phyloP scores from a whole-genome alignment of 257 asterid genomes.

The Voacanga thouarsii region DNA sequence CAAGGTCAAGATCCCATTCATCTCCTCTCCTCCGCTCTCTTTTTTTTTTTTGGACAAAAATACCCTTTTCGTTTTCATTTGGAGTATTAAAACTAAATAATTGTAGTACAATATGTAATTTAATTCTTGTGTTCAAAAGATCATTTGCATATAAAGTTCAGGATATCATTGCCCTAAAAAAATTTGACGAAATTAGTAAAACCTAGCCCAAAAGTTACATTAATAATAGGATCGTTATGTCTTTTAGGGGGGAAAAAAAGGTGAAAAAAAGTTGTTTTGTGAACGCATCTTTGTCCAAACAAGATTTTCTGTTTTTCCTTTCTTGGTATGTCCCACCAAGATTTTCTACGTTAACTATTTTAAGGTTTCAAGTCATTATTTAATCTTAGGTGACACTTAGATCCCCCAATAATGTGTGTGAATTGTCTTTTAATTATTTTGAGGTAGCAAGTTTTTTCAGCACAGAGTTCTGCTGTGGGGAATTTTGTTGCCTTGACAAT shows the following conservation, averaged over 20 bases:
- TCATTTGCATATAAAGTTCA: background rate
- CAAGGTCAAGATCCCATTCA: slow-evolving; percentile 47
- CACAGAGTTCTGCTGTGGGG: no score
- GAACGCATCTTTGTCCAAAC: background rate
- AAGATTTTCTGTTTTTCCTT: background rate
- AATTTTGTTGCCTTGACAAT: no score
- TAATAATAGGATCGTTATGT: background rate
- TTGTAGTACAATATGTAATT: no score
- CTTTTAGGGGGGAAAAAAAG: background rate
- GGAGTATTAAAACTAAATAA: no score
- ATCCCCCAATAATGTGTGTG: no score
- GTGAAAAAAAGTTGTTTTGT: background rate
- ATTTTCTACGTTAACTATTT: background rate
- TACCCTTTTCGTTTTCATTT: background rate
- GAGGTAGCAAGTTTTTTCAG: no score
- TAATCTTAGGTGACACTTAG: background rate
- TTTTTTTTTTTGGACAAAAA: background rate
- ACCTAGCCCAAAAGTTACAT: background rate
- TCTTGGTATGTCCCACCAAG: background rate
- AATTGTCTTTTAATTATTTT: no score
- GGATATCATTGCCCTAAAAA: background rate
- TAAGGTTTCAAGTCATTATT: background rate
- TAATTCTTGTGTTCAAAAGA: background rate
- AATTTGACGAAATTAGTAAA: no score
- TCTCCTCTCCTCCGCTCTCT: background rate